Evolutionary conservation across 2,329 filamentous ascomycete species (phyloP).

Genomic region (Colletotrichum falcatum): DNA sequence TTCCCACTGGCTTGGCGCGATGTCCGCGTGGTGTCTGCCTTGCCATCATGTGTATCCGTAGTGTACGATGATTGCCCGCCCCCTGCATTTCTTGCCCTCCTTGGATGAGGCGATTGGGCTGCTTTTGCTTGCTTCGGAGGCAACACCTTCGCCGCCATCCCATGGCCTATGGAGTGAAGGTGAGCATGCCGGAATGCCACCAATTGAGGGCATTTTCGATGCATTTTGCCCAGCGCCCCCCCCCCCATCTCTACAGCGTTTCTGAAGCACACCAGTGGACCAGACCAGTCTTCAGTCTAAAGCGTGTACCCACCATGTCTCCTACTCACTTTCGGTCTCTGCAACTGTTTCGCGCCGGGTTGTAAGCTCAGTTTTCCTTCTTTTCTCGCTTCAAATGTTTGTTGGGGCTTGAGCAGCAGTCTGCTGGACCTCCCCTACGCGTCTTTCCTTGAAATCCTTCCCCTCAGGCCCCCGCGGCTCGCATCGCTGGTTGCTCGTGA

Average conservation of each 20-base stretch:
- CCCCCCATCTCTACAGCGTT: background rate
- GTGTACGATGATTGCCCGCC: background rate
- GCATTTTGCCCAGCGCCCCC: background rate
- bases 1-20: background rate
- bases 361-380: background rate
- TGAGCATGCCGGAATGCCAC: background rate
- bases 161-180: constrained; percentile 5
- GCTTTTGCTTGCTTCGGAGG: background rate
- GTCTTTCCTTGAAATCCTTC: background rate
- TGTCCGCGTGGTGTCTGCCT: constrained; percentile 3
- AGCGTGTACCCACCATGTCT: background rate
- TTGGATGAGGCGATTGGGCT: constrained; percentile 10
- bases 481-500: constrained; percentile 10
- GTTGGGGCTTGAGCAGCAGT: background rate
- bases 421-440: background rate
- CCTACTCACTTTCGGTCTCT: background rate
- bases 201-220: background rate
- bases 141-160: background rate
- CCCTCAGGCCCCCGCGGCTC: background rate
- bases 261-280: constrained; percentile 1
- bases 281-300: background rate
- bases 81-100: constrained; percentile 11
- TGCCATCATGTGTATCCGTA: constrained; percentile 19
- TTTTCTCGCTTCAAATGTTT: background rate
- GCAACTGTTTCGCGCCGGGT: background rate